Conservation (phyloP, 768 basidiomycete species). For the Hortiboletus campestris region DNA sequence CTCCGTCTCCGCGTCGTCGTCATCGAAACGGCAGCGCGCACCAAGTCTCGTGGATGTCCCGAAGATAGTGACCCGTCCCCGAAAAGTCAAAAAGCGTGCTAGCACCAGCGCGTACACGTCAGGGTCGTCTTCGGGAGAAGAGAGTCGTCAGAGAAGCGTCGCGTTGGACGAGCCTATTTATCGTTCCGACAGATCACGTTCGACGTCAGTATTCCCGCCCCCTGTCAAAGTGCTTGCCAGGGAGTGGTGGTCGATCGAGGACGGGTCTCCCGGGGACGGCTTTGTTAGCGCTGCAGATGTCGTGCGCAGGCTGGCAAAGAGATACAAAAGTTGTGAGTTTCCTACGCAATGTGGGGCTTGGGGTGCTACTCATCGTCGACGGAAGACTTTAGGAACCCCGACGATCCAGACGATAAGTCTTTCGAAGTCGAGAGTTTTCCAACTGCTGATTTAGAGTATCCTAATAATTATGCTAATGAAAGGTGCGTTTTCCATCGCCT, state of each 20-base stretch:
- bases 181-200: slow-evolving; percentile 58
- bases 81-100: slow-evolving; percentile 27
- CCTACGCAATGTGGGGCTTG: not conserved
- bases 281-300: slow-evolving; percentile 66
- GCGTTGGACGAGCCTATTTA: slow-evolving; percentile 58
- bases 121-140: slow-evolving; percentile 42
- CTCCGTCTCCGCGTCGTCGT: slow-evolving; percentile 25
- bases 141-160: slow-evolving; percentile 38
- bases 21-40: slow-evolving; percentile 24
- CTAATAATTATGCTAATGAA: slow-evolving; percentile 67
- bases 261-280: slow-evolving; percentile 48
- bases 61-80: slow-evolving; percentile 7
- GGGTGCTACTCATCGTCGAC: slow-evolving; percentile 12
- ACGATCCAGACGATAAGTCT: slow-evolving; percentile 57
- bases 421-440: slow-evolving; percentile 68
- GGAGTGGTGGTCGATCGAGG: slow-evolving; percentile 51
- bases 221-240: slow-evolving; percentile 22
- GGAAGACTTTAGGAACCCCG: slow-evolving; percentile 68
- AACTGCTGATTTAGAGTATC: slow-evolving; percentile 73
- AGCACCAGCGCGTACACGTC: slow-evolving; percentile 24
- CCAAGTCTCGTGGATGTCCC: slow-evolving; percentile 7
- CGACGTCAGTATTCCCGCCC: slow-evolving; percentile 51
- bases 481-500: slow-evolving; percentile 40
- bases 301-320: slow-evolving; percentile 58
- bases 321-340: slow-evolving; percentile 67